Evolutionary conservation across 108 stramenopile genomes (phyloP).

Genomic region (Epithemia pelagica): DNA sequence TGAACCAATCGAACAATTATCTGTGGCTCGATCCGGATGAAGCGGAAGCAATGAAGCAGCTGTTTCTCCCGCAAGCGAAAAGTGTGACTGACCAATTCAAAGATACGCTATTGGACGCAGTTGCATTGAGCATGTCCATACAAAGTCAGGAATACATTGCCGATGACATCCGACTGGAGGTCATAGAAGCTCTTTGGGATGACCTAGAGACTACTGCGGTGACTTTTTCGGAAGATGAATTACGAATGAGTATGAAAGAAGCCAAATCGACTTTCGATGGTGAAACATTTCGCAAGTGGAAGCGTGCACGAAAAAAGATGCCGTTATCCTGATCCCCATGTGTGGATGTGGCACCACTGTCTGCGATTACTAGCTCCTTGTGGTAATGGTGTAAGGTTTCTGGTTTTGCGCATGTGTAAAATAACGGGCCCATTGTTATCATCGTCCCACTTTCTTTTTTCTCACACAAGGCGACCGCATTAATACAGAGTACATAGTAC

Average conservation of each 20-base stretch:
- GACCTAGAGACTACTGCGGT: constrained; percentile 8
- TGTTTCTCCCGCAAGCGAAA: constrained; percentile 41
- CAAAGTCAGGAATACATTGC: constrained; percentile 1
- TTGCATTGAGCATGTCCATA: constrained; percentile 13
- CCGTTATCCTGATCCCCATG: too few species aligned
- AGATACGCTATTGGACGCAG: constrained; percentile 20
- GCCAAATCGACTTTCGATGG: constrained; percentile 51
- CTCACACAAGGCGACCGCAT: too few species aligned
- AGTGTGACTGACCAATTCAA: constrained; percentile 16
- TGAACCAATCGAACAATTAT: constrained; percentile 23
- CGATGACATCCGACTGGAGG: constrained; percentile 33
- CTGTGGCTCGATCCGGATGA: constrained; percentile 52
- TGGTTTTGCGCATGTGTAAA: too few species aligned
- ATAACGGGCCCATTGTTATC: too few species aligned
- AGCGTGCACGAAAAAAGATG: constrained; percentile 35
- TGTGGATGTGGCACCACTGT: too few species aligned
- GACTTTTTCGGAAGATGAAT: constrained; percentile 45
- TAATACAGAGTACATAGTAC: too few species aligned
- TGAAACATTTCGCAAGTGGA: constrained; percentile 61
- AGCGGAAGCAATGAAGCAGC: constrained; percentile 38
- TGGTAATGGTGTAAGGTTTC: too few species aligned
- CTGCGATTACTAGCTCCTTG: too few species aligned
- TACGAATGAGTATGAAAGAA: constrained; percentile 44
- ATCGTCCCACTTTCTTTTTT: too few species aligned
- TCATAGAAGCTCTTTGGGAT: constrained; percentile 39